Conservation (phyloP, 2,329 filamentous ascomycete genomes). For the Hymenoscyphus infarciens region DNA sequence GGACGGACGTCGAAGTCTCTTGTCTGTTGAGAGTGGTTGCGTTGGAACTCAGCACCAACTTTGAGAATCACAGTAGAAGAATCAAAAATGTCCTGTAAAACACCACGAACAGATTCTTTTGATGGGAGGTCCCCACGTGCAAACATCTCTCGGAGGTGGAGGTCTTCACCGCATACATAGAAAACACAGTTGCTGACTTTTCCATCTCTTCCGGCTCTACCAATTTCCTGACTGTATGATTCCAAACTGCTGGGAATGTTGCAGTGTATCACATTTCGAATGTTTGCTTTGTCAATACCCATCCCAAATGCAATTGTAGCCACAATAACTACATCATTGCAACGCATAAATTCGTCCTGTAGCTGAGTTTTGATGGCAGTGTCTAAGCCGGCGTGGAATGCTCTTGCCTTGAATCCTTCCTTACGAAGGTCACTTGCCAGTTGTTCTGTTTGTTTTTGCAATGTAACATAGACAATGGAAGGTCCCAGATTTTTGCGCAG, state of each 20-base stretch:
- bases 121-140: constrained; percentile 58
- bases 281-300: constrained; percentile 55
- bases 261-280: constrained; percentile 44
- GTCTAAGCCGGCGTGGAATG: constrained; percentile 51
- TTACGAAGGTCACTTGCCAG: constrained; percentile 40
- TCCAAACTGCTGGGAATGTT: constrained; percentile 50
- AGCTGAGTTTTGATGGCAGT: constrained; percentile 42
- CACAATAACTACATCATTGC: constrained; percentile 44
- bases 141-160: constrained; percentile 57
- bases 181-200: constrained; percentile 53
- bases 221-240: constrained; percentile 56
- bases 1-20: constrained; percentile 51
- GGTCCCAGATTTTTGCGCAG: constrained; percentile 49
- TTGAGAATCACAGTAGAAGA: constrained; percentile 33
- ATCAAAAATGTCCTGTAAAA: constrained; percentile 52
- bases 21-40: constrained; percentile 44
- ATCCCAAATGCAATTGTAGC: constrained; percentile 59
- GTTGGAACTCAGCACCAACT: constrained; percentile 44
- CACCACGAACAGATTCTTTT: constrained; percentile 42
- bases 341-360: constrained; percentile 51
- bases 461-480: constrained; percentile 58
- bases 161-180: constrained; percentile 54
- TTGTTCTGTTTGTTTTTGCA: constrained; percentile 50
- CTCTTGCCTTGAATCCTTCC: constrained; percentile 41
- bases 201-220: constrained; percentile 53